These are phyloP conservation scores for Blastocrithidia nonstop DNA, from an alignment of 208 protist species.

Conservation along the genomic window DNA sequence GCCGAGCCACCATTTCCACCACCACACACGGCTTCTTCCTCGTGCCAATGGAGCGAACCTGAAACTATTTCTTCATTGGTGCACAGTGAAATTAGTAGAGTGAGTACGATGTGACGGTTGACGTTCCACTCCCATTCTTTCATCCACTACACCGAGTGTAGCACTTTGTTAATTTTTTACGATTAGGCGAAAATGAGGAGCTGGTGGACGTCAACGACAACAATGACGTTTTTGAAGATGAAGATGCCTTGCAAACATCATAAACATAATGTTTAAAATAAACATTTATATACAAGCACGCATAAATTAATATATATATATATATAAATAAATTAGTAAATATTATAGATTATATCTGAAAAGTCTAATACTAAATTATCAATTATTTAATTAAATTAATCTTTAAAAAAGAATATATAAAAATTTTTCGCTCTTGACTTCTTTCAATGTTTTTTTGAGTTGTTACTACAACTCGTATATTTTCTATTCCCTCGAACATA, in stretches of 20 bases:
- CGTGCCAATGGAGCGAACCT: slow-evolving; percentile 44
- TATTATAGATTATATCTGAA: not conserved
- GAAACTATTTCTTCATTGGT: slow-evolving; percentile 83
- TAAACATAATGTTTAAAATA: not conserved
- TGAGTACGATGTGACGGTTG: slow-evolving; percentile 61
- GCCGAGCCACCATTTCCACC: slow-evolving; percentile 45
- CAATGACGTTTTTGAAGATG: slow-evolving; percentile 37
- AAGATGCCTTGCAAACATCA: slow-evolving; percentile 10
- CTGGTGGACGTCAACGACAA: slow-evolving; percentile 49
- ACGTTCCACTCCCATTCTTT: slow-evolving; percentile 62
- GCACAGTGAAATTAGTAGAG: slow-evolving; percentile 55
- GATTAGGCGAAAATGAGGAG: slow-evolving; percentile 15
- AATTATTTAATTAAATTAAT: slow-evolving; percentile 1
- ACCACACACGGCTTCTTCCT: slow-evolving; percentile 65
- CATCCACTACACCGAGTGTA: slow-evolving; percentile 78
- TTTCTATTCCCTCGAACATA: no score
- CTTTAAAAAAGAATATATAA: slow-evolving; percentile 4
- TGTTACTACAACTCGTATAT: no score
- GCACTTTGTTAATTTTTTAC: slow-evolving; percentile 58
- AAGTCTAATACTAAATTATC: not conserved
- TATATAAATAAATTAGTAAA: not conserved
- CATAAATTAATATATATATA: slow-evolving; percentile 3
- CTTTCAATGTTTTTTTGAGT: not conserved
- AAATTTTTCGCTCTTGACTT: slow-evolving; percentile 1
- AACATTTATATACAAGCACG: not conserved